phyloP scores from a whole-genome alignment of 495 filamentous ascomycete genomes.

The Lineolata rhizophorae region DNA sequence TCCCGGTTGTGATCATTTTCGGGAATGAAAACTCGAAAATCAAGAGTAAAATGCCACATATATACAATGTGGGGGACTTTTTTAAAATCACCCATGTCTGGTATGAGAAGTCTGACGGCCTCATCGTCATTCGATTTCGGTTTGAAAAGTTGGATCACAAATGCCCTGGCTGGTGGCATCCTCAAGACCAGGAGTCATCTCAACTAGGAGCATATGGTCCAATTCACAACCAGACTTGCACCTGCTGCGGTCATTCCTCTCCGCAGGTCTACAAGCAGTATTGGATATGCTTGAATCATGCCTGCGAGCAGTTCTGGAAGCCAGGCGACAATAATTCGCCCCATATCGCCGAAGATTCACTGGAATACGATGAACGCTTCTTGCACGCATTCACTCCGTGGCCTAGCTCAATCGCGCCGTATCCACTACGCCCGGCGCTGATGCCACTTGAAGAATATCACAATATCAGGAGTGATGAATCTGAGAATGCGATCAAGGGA shows the following conservation, averaged over 20 bases:
- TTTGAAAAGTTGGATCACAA: constrained; percentile 46
- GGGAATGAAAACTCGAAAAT: constrained; percentile 30
- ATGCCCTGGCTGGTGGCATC: constrained; percentile 48
- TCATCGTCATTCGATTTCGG: constrained; percentile 32
- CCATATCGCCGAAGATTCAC: constrained; percentile 7
- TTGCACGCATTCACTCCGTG: constrained; percentile 24
- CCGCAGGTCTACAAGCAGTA: constrained; percentile 29
- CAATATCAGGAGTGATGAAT: constrained; percentile 13
- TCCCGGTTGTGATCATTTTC: constrained; percentile 18
- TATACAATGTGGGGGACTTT: constrained; percentile 49
- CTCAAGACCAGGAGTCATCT: constrained; percentile 8
- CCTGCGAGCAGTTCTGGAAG: constrained; percentile 36
- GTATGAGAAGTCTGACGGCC: constrained; percentile 31
- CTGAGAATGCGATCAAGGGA: constrained; percentile 30
- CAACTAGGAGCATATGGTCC: constrained; percentile 4
- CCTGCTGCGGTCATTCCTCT: constrained; percentile 18
- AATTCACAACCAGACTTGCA: constrained; percentile 14
- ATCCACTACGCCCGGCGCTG: constrained; percentile 17
- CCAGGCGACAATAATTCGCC: constrained; percentile 11
- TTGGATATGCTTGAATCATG: constrained; percentile 46
- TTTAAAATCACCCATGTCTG: constrained; percentile 57
- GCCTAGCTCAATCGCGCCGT: constrained; percentile 18
- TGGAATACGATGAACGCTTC: constrained; percentile 37
- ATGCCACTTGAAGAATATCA: constrained; percentile 19
- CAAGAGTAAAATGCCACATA: constrained; percentile 32